These are phyloP conservation scores for Asterella californica DNA, from an alignment of 225 moss, liverwort and hornwort genomes.

Conservation along the genomic window DNA sequence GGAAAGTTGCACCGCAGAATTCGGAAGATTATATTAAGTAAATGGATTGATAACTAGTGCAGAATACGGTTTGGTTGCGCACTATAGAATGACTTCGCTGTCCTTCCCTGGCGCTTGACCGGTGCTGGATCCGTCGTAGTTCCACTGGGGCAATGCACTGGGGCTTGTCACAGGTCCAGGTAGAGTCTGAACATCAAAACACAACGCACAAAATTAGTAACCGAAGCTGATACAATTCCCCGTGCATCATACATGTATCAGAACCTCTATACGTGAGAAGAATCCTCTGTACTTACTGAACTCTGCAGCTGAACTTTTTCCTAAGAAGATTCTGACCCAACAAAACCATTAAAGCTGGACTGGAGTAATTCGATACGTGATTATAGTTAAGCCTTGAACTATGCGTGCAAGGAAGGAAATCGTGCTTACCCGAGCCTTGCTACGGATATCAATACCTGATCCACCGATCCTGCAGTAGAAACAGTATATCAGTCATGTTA, in stretches of 20 bases:
- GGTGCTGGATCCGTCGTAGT: conserved; percentile 53
- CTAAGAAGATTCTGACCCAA: no score
- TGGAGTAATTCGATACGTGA: no score
- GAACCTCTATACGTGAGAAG: background rate
- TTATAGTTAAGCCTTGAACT: no score
- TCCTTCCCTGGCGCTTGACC: conserved; percentile 45
- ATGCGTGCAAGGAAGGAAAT: background rate
- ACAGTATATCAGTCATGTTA: background rate
- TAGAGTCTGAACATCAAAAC: conserved; percentile 32
- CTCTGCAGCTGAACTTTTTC: background rate
- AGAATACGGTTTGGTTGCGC: background rate
- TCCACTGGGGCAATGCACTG: conserved; percentile 42
- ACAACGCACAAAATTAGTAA: background rate
- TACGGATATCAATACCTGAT: conserved; percentile 44
- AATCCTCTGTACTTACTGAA: background rate
- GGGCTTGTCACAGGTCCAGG: conserved; percentile 32
- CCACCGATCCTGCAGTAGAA: conserved; percentile 44
- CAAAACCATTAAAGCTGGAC: no score
- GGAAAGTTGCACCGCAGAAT: no score
- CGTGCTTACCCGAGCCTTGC: conserved; percentile 46
- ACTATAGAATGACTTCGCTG: conserved; percentile 53
- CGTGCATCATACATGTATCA: no score
- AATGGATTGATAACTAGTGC: background rate
- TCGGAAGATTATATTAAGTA: no score
- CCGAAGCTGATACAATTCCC: background rate